Conservation (phyloP, 2,329 filamentous ascomycete species). For the Ascochyta pisi region DNA sequence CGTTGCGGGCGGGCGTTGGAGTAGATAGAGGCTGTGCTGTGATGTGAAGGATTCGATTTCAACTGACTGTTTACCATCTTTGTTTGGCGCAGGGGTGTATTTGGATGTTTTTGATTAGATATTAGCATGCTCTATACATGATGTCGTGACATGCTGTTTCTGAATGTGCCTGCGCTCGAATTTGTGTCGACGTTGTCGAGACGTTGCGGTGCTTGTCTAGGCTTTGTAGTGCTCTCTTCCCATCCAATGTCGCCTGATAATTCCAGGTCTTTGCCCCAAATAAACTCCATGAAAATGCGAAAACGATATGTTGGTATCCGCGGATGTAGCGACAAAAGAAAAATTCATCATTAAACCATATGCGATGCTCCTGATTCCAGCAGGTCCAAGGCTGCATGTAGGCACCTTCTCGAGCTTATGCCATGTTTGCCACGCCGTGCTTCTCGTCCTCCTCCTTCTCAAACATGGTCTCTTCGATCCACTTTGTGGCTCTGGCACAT, state of each 20-base stretch:
- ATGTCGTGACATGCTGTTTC: conserved; percentile 1
- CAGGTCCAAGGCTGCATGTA: not conserved
- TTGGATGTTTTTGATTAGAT: conserved; percentile 5
- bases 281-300: conserved; percentile 18
- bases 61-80: too few relatives aligned
- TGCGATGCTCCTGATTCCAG: conserved; percentile 8
- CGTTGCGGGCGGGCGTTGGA: too few relatives aligned
- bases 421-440: conserved; percentile 35
- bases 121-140: conserved; percentile 12
- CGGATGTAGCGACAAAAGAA: conserved; percentile 16
- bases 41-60: too few relatives aligned
- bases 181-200: not conserved
- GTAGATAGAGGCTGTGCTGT: too few relatives aligned
- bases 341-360: conserved; percentile 14
- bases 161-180: not conserved
- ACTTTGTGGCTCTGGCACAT: conserved; percentile 57
- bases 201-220: not conserved
- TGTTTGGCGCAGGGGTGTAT: not conserved
- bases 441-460: conserved; percentile 52
- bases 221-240: not conserved
- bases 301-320: conserved; percentile 15
- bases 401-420: conserved; percentile 13
- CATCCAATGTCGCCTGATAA: conserved; percentile 6
- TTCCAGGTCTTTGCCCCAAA: conserved; percentile 1
- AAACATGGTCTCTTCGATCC: conserved; percentile 58